These are phyloP conservation scores for Sonneratia alba DNA, from an alignment of 345 rosid species.

Conservation along the genomic window DNA sequence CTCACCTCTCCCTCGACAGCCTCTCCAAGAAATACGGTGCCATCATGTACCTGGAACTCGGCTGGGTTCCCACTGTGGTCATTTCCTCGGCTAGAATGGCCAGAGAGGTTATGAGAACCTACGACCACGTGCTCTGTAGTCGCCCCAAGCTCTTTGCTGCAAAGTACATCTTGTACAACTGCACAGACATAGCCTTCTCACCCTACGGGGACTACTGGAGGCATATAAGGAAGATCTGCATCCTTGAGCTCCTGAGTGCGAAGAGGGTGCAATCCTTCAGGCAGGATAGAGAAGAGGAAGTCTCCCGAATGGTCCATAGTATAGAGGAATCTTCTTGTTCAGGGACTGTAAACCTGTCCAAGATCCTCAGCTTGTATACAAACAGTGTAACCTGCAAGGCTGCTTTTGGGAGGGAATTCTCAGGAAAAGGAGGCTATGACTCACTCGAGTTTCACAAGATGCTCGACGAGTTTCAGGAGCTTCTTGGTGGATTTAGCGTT, in stretches of 20 bases:
- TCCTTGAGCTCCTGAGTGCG: conserved; percentile 28
- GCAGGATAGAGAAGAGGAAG: conserved; percentile 30
- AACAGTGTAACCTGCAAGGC: conserved; percentile 25
- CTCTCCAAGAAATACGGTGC: too few species aligned
- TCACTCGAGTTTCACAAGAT: conserved; percentile 31
- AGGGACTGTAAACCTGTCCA: conserved; percentile 16
- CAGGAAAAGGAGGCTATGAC: conserved; percentile 23
- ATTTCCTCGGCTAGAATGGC: conserved; percentile 36
- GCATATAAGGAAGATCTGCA: conserved; percentile 28
- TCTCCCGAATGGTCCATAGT: conserved; percentile 23
- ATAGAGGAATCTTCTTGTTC: conserved; percentile 17
- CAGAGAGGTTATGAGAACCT: conserved; percentile 29
- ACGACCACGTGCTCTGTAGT: conserved; percentile 29
- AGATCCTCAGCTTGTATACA: conserved; percentile 19
- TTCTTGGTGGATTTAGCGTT: conserved; percentile 22
- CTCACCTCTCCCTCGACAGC: too few species aligned
- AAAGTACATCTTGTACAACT: conserved; percentile 24
- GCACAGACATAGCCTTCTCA: conserved; percentile 26
- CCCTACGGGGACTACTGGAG: conserved; percentile 38
- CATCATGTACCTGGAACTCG: too few species aligned
- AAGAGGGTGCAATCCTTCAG: conserved; percentile 27
- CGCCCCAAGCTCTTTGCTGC: conserved; percentile 32
- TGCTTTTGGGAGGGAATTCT: conserved; percentile 25
- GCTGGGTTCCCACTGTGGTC: too few species aligned
- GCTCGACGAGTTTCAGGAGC: conserved; percentile 35